Evolutionary conservation across 1,284 basidiomycete genomes (phyloP).

Genomic region (Sutorius eximius): DNA sequence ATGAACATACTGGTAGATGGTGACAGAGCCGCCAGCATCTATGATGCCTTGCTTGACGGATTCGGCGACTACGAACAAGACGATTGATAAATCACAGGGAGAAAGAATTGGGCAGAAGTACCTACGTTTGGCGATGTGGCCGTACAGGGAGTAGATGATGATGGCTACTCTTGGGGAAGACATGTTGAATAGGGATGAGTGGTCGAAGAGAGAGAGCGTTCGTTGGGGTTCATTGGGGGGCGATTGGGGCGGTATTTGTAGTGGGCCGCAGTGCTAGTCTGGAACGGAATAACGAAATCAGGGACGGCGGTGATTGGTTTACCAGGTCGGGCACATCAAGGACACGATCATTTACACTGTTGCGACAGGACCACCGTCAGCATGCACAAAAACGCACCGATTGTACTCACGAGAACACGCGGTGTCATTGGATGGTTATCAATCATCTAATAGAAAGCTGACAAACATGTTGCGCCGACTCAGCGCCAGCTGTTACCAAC

Average conservation of each 20-base stretch:
- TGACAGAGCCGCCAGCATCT: conserved; percentile 47
- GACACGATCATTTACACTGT: conserved; percentile 12
- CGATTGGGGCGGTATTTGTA: conserved; percentile 21
- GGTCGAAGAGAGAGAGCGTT: not conserved
- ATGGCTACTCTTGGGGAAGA: conserved; percentile 41
- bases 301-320: not conserved
- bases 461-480: not conserved
- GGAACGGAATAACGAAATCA: not conserved
- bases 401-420: conserved; percentile 14
- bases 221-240: not conserved
- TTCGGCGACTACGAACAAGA: conserved; percentile 43
- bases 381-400: conserved; percentile 12
- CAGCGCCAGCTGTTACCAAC: not conserved
- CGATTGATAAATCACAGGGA: not conserved
- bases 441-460: not conserved
- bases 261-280: not conserved
- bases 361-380: not conserved
- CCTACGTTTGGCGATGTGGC: conserved; percentile 45
- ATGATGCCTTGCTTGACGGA: conserved; percentile 48
- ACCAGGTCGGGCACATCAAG: conserved; percentile 9
- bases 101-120: not conserved
- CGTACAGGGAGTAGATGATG: conserved; percentile 50
- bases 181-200: conserved; percentile 15
- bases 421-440: not conserved
- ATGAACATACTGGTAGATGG: conserved; percentile 43